Evolutionary conservation across 139 green algal species (phyloP), one percentile per base, ranked within the genome.

Genomic region (Chlamydomonas incerta): DNA sequence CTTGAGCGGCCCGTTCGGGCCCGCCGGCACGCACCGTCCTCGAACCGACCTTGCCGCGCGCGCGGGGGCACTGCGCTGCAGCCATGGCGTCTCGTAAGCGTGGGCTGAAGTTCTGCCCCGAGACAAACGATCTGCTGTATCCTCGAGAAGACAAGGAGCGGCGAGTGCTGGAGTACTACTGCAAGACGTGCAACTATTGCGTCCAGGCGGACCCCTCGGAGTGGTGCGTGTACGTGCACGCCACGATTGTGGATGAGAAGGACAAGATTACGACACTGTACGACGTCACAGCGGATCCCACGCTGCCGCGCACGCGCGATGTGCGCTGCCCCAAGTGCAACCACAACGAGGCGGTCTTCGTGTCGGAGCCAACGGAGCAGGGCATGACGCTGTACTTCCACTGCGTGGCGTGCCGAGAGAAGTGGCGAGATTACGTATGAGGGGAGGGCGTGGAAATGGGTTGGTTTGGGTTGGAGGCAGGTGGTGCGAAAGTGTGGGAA

Each of bases 381-480:
- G 96, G 95, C 74, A 98, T 98, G 95, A 97, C 94, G 3, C 86
- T 98, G 28, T 98, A 96, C 90, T 97, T 98, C 85, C 91, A 94
- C 71, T 95, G 92, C 70, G 80, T 91, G 3, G 81, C 73, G 14
- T 98, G 96, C 82, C 82, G 82, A 17, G 90, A 97, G 66, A 88
- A 93, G 41, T 98, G 95, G 95, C 87, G 93, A 17, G 96, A 98
- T 72, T 93, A 96, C 58, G 94, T 97, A 9, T 96, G 66, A 87
- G 52, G 10, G 55, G n/a, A n/a, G n/a, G n/a, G n/a, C n/a, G n/a
- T n/a, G n/a, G n/a, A n/a, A n/a, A 23, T 11, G 52, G 52, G 52
- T 58, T 11, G 52, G 52, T 58, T 58, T 15, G n/a, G n/a, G n/a
- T n/a, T n/a, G n/a, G n/a, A n/a, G n/a, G n/a, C n/a, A n/a, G n/a